Evolutionary conservation across 2,329 filamentous ascomycete species (phyloP), one percentile per base, ranked within the genome.

Genomic region (Waltergamsia citrina): DNA sequence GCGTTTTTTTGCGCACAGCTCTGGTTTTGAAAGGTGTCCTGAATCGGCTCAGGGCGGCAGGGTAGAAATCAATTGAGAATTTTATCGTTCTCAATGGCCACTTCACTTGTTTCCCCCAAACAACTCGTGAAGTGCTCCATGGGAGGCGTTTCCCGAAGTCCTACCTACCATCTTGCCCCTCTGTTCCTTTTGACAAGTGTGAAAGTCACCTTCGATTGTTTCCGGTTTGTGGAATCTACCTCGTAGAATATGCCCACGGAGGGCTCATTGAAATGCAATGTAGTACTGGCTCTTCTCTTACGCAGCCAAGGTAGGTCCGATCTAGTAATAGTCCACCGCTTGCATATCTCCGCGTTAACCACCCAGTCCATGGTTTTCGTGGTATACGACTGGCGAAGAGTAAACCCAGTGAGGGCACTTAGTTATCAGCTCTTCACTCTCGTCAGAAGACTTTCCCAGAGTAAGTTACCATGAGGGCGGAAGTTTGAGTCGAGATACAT

Each of bases 341-440:
- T 81, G 72, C 65, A 75, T 86, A 94, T 94, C 85, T 82, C 83
- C 85, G 79, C 78, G 76, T 80, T 71, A 74, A 79, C 76, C 81
- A 69, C 64, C 51, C 48, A 62, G 50, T 60, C 67, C 53, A 81
- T 85, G 83, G 80, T 77, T 81, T 71, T 76, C 76, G 77, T 85
- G 86, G 81, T 94, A 94, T 78, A 94, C 83, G 78, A 77, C 74
- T 88, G 75, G 86, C 86, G 84, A 71, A 94, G 70, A 94, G 61
- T 50, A 71, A 92, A 62, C 52, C 55, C 48, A 58, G 59, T 52
- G 53, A 52, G 50, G 52, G 50, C 57, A 55, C 48, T 43, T 44
- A 48, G 52, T 57, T 66, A 59, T 71, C 64, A 73, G 62, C 52
- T 58, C 47, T 65, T 60, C 57, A 61, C 60, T 71, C 81, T 87